phyloP scores from a whole-genome alignment of 202 grass and related monocot species.

The Dendrocalamus latiflorus region DNA sequence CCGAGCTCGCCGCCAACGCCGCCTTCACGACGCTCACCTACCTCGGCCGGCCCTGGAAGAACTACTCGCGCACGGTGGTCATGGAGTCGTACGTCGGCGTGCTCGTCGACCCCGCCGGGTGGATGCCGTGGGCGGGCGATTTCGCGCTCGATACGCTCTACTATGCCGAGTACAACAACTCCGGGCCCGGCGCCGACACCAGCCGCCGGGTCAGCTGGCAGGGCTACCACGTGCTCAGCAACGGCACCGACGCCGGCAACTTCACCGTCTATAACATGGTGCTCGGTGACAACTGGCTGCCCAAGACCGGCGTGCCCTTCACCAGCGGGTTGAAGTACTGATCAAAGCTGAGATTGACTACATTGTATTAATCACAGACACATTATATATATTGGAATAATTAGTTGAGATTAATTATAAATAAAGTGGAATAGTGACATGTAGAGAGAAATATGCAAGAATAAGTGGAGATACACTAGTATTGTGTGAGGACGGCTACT shows the following conservation, averaged over 20 bases:
- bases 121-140: too few relatives aligned
- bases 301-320: slow-evolving; percentile 81
- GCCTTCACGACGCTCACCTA: slow-evolving; percentile 41
- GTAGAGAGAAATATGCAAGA: too few relatives aligned
- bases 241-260: slow-evolving; percentile 44
- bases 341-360: too few relatives aligned
- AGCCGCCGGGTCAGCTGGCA: slow-evolving; percentile 51
- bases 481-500: too few relatives aligned
- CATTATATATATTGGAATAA: too few relatives aligned
- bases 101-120: slow-evolving; percentile 57
- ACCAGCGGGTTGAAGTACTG: slow-evolving; percentile 13
- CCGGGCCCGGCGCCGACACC: slow-evolving; percentile 52
- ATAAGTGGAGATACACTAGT: too few relatives aligned
- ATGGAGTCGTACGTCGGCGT: slow-evolving; percentile 57
- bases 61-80: slow-evolving; percentile 64
- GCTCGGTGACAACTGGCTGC: slow-evolving; percentile 80
- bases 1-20: slow-evolving; percentile 36
- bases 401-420: too few relatives aligned
- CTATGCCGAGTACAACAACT: slow-evolving; percentile 87
- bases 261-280: slow-evolving; percentile 77
- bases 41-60: slow-evolving; percentile 76
- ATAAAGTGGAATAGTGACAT: too few relatives aligned
- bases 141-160: too few relatives aligned
- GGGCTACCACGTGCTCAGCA: slow-evolving; percentile 57
- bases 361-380: too few relatives aligned